phyloP scores from a whole-genome alignment of 2,329 filamentous ascomycete species.

The Berkeleyomyces basicola region DNA sequence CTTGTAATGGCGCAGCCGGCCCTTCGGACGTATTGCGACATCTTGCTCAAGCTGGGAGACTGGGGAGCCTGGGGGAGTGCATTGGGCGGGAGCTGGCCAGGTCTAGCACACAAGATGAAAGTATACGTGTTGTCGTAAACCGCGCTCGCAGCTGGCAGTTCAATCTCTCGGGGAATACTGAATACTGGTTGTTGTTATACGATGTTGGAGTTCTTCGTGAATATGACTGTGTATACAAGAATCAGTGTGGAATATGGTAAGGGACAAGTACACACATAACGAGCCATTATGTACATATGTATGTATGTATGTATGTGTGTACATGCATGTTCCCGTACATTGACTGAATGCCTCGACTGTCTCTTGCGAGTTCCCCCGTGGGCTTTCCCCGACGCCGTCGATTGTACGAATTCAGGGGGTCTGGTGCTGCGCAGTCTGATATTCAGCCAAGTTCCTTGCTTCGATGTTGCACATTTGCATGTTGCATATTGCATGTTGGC shows the following conservation, averaged over 20 bases:
- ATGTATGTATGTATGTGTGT: too few species aligned
- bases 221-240: too few species aligned
- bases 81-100: neutral
- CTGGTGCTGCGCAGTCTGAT: neutral
- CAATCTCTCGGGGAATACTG: too few species aligned
- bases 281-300: too few species aligned
- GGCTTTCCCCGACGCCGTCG: neutral
- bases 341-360: too few species aligned
- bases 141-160: neutral
- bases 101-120: neutral
- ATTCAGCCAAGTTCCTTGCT: neutral
- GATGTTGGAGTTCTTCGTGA: too few species aligned
- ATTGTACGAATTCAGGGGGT: neutral
- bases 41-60: neutral
- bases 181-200: too few species aligned
- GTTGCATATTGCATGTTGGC: neutral
- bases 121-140: neutral
- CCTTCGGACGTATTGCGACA: neutral
- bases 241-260: too few species aligned
- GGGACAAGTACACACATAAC: too few species aligned
- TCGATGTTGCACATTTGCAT: neutral
- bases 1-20: neutral
- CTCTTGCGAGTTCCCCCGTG: neutral
- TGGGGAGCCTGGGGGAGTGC: neutral
- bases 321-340: too few species aligned